Conservation (phyloP, 441 rosid species). For the Arabidopsis lyrata region DNA sequence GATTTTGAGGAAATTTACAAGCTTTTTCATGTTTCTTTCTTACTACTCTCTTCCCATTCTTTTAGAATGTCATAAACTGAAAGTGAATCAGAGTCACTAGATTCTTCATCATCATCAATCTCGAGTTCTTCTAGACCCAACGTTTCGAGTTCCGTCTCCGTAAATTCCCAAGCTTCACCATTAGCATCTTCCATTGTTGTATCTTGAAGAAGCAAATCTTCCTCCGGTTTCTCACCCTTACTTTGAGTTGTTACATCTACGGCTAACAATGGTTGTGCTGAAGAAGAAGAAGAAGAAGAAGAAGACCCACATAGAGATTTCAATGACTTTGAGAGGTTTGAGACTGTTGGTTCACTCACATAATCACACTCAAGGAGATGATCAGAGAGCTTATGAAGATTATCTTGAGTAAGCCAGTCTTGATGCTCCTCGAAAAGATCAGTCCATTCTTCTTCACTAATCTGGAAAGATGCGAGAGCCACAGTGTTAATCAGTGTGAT, state of each 20-base stretch:
- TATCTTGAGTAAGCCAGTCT: conserved; percentile 50
- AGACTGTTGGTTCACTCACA: conserved; percentile 61
- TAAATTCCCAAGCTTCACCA: conserved; percentile 31
- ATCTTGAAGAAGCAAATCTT: conserved; percentile 40
- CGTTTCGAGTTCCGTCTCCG: conserved; percentile 45
- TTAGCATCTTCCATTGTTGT: conserved; percentile 30
- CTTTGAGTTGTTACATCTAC: conserved; percentile 29
- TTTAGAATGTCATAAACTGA: conserved; percentile 72
- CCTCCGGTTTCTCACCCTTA: conserved; percentile 19
- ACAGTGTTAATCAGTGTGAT: conserved; percentile 58
- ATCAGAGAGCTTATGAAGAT: conserved; percentile 55
- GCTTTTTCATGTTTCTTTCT: conserved; percentile 43
- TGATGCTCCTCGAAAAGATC: conserved; percentile 56
- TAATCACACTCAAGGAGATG: conserved; percentile 55
- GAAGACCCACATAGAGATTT: conserved; percentile 48
- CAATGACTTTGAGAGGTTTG: conserved; percentile 70
- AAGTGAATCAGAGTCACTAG: conserved; percentile 50
- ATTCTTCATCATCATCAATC: conserved; percentile 49
- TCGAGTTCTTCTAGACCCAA: conserved; percentile 45
- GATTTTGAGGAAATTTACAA: conserved; percentile 23
- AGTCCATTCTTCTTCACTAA: conserved; percentile 79
- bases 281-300: conserved; percentile 35
- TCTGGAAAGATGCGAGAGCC: conserved; percentile 78
- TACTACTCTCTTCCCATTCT: conserved; percentile 64
- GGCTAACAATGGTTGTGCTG: conserved; percentile 32